Evolutionary conservation across 495 filamentous ascomycete species (phyloP), one percentile per base, ranked within the genome.

Genomic region (Parathielavia appendiculata): DNA sequence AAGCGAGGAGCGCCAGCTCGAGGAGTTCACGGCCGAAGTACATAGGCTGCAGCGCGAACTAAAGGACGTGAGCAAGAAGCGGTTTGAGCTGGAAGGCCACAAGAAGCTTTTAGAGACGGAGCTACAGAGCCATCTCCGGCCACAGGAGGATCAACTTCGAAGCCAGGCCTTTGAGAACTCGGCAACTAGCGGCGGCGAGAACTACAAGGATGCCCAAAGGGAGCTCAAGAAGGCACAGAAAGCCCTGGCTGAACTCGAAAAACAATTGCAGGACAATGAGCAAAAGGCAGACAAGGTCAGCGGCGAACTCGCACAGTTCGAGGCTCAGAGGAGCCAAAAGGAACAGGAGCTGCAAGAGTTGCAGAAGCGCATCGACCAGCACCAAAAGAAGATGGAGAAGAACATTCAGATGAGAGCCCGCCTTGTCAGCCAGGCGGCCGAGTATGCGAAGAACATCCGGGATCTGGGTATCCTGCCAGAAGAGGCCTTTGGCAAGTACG

Each of bases 381-480:
- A 91, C 54, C 90, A 96, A 72, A 93, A 95, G 68, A 81, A 83
- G 50, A 89, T 96, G 80, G 92, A 97, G 68, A 93, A 90, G 75
- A 90, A 85, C 64, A 89, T 93, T 72, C 85, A 89, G 54, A 92
- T 91, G 74, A 89, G 88, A 65, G 86, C 90, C 5, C 76, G 90
- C 0, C 77, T 96, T 41, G 83, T 81, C 23, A 81, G 87, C 62
- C 86, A 89, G 66, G 86, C 86, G 7, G 79, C 83, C 2, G 92
- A 96, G 65, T 89, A 88, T 60, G 83, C 83, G 41, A 84, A 87
- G 61, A 93, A 92, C 55, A 97, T 99, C 61, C 85, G 91, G 54
- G 90, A 96, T 62, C 78, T 99, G 9, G 93, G 93, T 63, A 91
- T 93, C 26, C 79, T 99, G 14, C 95, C 93, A 2, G 91, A 97